Evolutionary conservation across 306 rosid genomes (phyloP).

Genomic region (Corylus avellana): DNA sequence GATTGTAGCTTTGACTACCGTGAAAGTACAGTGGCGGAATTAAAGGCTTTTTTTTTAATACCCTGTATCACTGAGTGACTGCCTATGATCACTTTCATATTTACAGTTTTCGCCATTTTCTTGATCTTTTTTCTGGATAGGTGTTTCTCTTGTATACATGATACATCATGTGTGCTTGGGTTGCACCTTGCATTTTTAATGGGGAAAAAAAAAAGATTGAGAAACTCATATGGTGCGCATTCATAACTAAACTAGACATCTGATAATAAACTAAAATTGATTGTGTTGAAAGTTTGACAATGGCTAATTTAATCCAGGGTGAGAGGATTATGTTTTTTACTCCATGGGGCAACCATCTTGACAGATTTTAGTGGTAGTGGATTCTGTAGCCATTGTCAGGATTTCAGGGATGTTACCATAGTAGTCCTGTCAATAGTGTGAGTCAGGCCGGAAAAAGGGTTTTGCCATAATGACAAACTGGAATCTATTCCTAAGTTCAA

Average conservation of each 20-base stretch:
- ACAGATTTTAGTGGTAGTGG: neutral
- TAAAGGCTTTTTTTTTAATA: too few species aligned
- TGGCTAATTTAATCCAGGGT: neutral
- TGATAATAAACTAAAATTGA: neutral
- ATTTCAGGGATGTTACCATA: neutral
- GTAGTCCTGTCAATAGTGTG: neutral
- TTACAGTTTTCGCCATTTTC: too few species aligned
- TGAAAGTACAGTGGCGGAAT: too few species aligned
- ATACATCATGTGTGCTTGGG: too few species aligned
- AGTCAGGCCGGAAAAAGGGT: neutral
- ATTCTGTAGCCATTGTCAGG: neutral
- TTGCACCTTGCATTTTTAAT: too few species aligned
- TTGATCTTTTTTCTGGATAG: too few species aligned
- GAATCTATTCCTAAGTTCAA: neutral
- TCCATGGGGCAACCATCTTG: neutral
- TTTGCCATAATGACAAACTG: neutral
- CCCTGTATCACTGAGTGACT: too few species aligned
- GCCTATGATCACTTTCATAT: too few species aligned
- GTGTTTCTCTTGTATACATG: too few species aligned
- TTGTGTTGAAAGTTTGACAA: neutral
- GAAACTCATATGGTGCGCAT: neutral
- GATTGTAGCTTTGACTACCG: too few species aligned
- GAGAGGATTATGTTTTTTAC: neutral
- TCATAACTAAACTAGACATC: neutral
- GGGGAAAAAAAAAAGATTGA: neutral